A percentile compares a stretch with the other conserved stretches of the same genome.
These are phyloP conservation scores for Saccharomyces hybrid DNA, from an alignment of 1,139 yeast genomes.

Conservation along the genomic window DNA sequence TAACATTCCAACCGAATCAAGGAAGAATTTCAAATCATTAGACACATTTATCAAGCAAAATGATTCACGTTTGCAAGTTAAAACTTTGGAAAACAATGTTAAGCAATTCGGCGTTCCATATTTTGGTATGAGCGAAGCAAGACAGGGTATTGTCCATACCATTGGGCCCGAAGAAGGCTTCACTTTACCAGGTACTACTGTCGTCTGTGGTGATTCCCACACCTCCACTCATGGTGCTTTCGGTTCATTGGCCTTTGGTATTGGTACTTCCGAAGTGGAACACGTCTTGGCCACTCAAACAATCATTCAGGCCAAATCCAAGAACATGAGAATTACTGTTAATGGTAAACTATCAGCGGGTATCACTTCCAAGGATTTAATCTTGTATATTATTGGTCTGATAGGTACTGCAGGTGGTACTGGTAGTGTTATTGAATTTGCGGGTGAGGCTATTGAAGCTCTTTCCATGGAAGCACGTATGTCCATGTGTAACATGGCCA, in stretches of 20 bases:
- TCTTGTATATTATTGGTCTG: slow-evolving; percentile 88
- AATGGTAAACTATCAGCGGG: slow-evolving; percentile 81
- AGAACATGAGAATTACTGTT: slow-evolving; percentile 85
- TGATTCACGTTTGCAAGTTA: slow-evolving; percentile 87
- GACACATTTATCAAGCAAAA: slow-evolving; percentile 82
- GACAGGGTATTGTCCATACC: slow-evolving; percentile 97
- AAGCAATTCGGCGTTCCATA: slow-evolving; percentile 81
- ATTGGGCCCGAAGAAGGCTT: slow-evolving; percentile 99
- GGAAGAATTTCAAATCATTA: slow-evolving; percentile 65
- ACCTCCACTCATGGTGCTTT: slow-evolving; percentile 98
- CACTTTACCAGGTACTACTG: slow-evolving; percentile 96
- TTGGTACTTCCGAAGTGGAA: slow-evolving; percentile 98
- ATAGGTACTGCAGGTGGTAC: slow-evolving; percentile 99
- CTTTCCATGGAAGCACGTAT: slow-evolving; percentile 98
- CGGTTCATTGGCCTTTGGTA: slow-evolving; percentile 95
- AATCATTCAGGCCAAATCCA: slow-evolving; percentile 85
- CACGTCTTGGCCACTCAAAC: slow-evolving; percentile 98
- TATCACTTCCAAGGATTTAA: slow-evolving; percentile 90
- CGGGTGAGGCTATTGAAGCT: slow-evolving; percentile 85
- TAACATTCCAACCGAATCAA: slow-evolving; percentile 87
- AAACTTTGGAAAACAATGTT: slow-evolving; percentile 88
- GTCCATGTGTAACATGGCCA: slow-evolving; percentile 99
- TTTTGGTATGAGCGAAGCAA: slow-evolving; percentile 86
- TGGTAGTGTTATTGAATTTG: slow-evolving; percentile 92
- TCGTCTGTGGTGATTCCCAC: slow-evolving; percentile 97